These are phyloP conservation scores for Diaporthe sp. DNA, from an alignment of 2,329 filamentous ascomycete genomes.

Conservation along the genomic window DNA sequence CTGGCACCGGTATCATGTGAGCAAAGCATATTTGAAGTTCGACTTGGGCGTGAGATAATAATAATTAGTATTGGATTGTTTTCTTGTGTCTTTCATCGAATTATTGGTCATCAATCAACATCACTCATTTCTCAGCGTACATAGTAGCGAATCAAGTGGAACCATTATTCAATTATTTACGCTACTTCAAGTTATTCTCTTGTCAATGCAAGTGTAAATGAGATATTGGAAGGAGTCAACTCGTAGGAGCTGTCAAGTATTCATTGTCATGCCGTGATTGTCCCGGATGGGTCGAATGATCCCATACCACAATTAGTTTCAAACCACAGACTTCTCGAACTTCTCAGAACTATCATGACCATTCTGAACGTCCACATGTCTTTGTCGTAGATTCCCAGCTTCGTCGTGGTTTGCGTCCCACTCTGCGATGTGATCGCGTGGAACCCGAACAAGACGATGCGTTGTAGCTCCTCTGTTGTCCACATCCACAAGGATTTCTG, in stretches of 20 bases:
- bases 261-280: too few relatives aligned
- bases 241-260: too few relatives aligned
- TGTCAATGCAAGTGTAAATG: too few relatives aligned
- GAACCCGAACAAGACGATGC: not conserved
- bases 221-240: not conserved
- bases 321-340: not conserved
- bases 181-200: too few relatives aligned
- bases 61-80: too few relatives aligned
- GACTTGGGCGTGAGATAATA: not conserved
- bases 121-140: not conserved
- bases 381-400: not conserved
- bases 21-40: too few relatives aligned
- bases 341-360: not conserved
- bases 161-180: not conserved
- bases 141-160: not conserved
- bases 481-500: conserved; percentile 51
- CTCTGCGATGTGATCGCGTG: not conserved
- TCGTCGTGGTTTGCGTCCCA: conserved; percentile 22
- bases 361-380: not conserved
- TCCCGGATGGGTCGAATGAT: not conserved
- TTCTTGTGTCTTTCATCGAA: not conserved
- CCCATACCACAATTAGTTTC: not conserved
- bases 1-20: too few relatives aligned
- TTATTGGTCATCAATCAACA: not conserved
- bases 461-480: conserved; percentile 14